Base-by-base conservation (phyloP, 2,329 filamentous ascomycete genomes). In the Aaosphaeria arxii region DNA sequence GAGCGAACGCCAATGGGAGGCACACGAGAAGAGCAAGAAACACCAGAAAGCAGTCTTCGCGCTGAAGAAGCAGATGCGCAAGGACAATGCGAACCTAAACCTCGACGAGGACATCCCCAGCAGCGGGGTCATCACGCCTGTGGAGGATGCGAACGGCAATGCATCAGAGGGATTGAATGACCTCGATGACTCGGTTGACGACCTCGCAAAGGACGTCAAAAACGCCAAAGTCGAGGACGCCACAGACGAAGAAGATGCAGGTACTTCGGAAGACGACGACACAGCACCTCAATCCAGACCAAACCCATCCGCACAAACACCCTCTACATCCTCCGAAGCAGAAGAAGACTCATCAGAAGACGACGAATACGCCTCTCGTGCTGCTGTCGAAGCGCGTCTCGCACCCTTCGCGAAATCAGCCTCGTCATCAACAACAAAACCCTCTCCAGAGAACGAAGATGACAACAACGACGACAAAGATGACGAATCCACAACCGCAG, bases 11-110 rank as follows among this genome's bases (percentile, higher is more conserved):
- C 92, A 97, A 64, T 91, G 88, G 53, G 85, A 95, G 61, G 86
- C 88, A 3, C 94, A 99, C 62, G 91, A 96, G 73, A 90, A 87
- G 73, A 97, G 92, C 77, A 99, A 96, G 70, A 99, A 97, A 71
- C 94, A 99, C 62, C 72, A 86, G 52, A 97, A 96, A 66, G 87
- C 90, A 2, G 80, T 96, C 5, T 86, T 91, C 56, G 82, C 91
- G 51, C 72, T 99, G 36, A 84, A 84, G 60, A 80, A 83, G 61
- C 86, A 94, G 66, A 95, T 99, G 91, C 82, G 80, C 58, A 84
- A 86, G 58, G 88, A 99, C 61, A 87, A 91, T 59, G 75, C 77
- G 42, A 77, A 84, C 43, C 68, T 90, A 32, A 63, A 74, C 47
- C 57, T 78, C 32, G 71, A 74, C 24, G 66, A 68, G 5, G 68